Evolutionary conservation across 140 eudicot species (phyloP).

Genomic region (Flaveria floridana): DNA sequence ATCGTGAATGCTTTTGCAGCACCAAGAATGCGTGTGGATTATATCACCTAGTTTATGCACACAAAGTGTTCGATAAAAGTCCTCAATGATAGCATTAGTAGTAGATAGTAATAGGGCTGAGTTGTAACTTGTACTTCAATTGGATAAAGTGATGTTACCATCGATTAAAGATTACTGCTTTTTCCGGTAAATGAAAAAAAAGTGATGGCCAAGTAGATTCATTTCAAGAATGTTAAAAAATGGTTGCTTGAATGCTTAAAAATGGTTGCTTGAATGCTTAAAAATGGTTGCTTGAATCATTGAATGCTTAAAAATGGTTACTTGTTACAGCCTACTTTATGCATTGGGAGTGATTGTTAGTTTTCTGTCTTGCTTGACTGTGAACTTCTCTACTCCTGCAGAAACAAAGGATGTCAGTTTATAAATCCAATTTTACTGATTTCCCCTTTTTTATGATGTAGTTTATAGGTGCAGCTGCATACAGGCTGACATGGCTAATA

Average conservation of each 20-base stretch:
- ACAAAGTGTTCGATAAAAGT: not conserved
- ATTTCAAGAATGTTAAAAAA: not conserved
- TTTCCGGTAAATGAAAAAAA: not conserved
- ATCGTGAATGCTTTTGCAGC: not conserved
- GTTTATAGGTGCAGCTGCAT: slow-evolving; percentile 15
- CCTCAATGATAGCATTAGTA: not conserved
- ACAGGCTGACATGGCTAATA: slow-evolving; percentile 66
- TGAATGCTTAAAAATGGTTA: not conserved
- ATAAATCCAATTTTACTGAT: not conserved
- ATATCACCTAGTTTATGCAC: not conserved
- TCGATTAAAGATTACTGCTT: not conserved
- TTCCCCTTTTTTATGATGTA: not conserved
- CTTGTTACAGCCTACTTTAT: slow-evolving; percentile 5
- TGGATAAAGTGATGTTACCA: not conserved
- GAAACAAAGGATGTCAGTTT: not conserved
- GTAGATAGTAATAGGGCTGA: not conserved
- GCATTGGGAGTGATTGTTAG: not conserved
- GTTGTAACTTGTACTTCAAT: not conserved
- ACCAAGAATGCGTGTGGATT: not conserved
- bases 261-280: not conserved
- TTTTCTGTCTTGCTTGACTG: not conserved
- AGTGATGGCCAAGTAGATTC: not conserved
- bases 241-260: not conserved
- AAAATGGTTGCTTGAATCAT: not conserved
- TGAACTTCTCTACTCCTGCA: not conserved